phyloP scores from a whole-genome alignment of 164 flowering plant genomes.

The Litsea cubeba region DNA sequence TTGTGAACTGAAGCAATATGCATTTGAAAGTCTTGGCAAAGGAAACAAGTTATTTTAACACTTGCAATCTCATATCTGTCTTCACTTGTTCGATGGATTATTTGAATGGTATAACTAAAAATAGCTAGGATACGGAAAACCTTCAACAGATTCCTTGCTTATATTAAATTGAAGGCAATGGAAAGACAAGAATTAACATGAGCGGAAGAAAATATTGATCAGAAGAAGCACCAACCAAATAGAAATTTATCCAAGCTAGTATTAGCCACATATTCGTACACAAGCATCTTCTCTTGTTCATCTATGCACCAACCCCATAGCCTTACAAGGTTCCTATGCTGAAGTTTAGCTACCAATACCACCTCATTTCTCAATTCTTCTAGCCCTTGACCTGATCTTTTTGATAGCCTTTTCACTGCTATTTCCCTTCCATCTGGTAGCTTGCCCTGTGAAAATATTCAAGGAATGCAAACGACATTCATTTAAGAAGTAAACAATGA shows the following conservation, averaged over 20 bases:
- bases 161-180: not conserved
- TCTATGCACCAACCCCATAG: constrained; percentile 24
- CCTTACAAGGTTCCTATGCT: constrained; percentile 31
- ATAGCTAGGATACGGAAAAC: not conserved
- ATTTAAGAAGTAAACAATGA: too few relatives aligned
- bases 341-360: constrained; percentile 15
- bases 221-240: constrained; percentile 17
- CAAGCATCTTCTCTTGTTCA: constrained; percentile 22
- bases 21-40: too few relatives aligned
- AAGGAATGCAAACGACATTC: not conserved
- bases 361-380: constrained; percentile 22
- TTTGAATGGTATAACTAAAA: not conserved
- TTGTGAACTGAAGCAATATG: too few relatives aligned
- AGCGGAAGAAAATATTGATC: too few relatives aligned
- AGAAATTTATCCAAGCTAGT: constrained; percentile 26
- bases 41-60: too few relatives aligned
- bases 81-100: not conserved
- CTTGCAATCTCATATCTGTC: not conserved
- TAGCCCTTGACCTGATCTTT: constrained; percentile 14
- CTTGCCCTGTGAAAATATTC: constrained; percentile 12
- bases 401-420: constrained; percentile 23
- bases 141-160: not conserved
- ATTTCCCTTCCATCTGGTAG: constrained; percentile 19
- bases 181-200: not conserved
- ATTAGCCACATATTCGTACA: constrained; percentile 29